Base-by-base conservation (phyloP, 2,329 filamentous ascomycete species). In the Aspergillus ochraceoroseus region DNA sequence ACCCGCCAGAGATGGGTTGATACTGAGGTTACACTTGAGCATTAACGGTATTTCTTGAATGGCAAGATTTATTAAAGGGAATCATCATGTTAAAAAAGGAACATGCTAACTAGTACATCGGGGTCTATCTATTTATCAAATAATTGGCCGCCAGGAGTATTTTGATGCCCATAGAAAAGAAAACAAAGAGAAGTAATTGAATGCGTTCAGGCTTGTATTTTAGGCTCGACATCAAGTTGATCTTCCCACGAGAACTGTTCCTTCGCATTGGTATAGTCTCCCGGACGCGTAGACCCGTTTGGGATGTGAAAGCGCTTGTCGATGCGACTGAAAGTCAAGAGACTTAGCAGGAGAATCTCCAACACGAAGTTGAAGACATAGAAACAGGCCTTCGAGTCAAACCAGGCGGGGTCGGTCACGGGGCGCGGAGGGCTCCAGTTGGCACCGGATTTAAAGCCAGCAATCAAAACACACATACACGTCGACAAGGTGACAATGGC, bases 331-430 rank as follows among this genome's bases (percentile, higher is more conserved):
- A 83, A 56, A 0, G 81, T 73, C 63, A 85, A 90, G 6, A 81
- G 66, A 38, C 73, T 75, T 3, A 90, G 73, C 25, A 87, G 79
- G 15, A 83, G 57, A 27, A 89, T 67, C 64, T 94, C 88, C 25
- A 89, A 71, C 11, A 68, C 70, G 57, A 85, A 94, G 66, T 86
- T 85, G 69, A 92, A 85, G 57, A 80, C 66, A 67, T 92, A 94
- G 69, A 87, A 94, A 54, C 76, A 79, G 1, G 80, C 76, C 59
- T 82, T 85, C 55, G 70, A 70, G 54, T 87, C 76, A 59, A 82
- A 90, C 75, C 81, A 85, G 4, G 80, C 81, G 2, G 84, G 79
- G 42, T 77, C 28, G 7, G 30, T 67, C 41, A 56, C 53, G 3
- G 71, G 77, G 18, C 72, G 74, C 15, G 67, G 65, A 0, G 70